Evolutionary conservation across 495 filamentous ascomycete genomes (phyloP), one percentile per base, ranked within the genome.

Genomic region (Podospora didyma): DNA sequence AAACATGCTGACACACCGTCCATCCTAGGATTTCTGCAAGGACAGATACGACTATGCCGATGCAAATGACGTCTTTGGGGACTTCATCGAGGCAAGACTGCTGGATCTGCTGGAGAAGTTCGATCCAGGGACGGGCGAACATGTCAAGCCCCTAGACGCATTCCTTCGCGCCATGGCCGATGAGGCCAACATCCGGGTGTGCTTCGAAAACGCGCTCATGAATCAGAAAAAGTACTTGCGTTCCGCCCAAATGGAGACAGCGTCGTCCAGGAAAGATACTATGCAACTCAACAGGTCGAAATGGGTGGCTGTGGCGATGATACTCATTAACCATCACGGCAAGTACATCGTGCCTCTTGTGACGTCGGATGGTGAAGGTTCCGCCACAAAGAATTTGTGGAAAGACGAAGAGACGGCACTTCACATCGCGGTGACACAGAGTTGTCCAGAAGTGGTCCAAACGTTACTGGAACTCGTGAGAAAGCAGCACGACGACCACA

Each of bases 401-500:
- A 41, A 51, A 34, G 49, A 41, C 19, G 49, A 51, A 6, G 49
- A 51, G 22, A 51, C 49, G 16, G 49, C 49, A 11, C 12, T 51
- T 14, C 49, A 51, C 23, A 34, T 51, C 3, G 49, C 49, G 5
- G 49, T 51, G 6, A 39, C 31, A 20, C 49, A 51, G 20, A 51
- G 49, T 20, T 51, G 49, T n/a, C 49, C 49, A 3, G 49, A 51
- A 51, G 49, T 41, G 14, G 49, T 51, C 34, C 16, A 51, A 20
- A n/a, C 11, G 4, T 34, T 51, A 14, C 28, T 51, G n/a, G 17
- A 20, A 2, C 10, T 19, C 3, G 49, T 51, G 17, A 17, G 34
- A n/a, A 12, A 6, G 4, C 19, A 22, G 14, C 49, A 51, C 49
- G 9, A 50, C 7, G 28, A 51, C 35, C 49, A 24, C 3, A 42